A percentile compares a stretch with the other conserved stretches of the same genome.
These are phyloP conservation scores for Phytophthora sansomeana DNA, from an alignment of 352 stramenopile genomes.

Conservation along the genomic window DNA sequence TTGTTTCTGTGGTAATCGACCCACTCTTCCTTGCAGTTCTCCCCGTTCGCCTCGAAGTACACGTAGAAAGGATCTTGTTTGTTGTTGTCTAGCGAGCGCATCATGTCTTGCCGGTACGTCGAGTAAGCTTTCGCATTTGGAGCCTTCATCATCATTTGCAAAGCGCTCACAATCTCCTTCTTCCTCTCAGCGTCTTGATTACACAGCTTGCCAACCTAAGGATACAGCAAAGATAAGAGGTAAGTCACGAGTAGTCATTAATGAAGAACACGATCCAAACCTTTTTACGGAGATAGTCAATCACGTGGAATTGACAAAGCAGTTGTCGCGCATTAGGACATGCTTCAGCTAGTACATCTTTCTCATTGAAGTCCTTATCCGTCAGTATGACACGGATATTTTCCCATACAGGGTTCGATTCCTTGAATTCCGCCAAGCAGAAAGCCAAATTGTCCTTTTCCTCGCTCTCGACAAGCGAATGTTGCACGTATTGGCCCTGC, in stretches of 20 bases:
- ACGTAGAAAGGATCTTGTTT: conserved; percentile 9
- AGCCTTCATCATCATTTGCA: conserved; percentile 23
- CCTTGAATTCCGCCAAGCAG: conserved; percentile 3
- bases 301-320: conserved; percentile 16
- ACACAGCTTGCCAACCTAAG: conserved; percentile 8
- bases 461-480: conserved; percentile 2
- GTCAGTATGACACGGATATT: conserved; percentile 20
- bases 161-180: neutral
- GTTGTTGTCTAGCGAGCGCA: conserved; percentile 5
- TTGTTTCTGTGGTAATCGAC: conserved; percentile 9
- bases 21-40: conserved; percentile 6
- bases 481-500: conserved; percentile 16
- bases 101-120: neutral
- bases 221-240: too few species aligned
- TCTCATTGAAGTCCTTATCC: conserved; percentile 21
- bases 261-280: too few species aligned
- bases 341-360: neutral
- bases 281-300: neutral
- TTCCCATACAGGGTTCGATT: conserved; percentile 11
- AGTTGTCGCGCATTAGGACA: neutral
- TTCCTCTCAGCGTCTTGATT: conserved; percentile 3
- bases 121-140: neutral
- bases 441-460: neutral
- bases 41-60: conserved; percentile 21
- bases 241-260: too few species aligned